Base-by-base conservation (phyloP, 2,329 filamentous ascomycete genomes). In the Aspergillus viridinutans region DNA sequence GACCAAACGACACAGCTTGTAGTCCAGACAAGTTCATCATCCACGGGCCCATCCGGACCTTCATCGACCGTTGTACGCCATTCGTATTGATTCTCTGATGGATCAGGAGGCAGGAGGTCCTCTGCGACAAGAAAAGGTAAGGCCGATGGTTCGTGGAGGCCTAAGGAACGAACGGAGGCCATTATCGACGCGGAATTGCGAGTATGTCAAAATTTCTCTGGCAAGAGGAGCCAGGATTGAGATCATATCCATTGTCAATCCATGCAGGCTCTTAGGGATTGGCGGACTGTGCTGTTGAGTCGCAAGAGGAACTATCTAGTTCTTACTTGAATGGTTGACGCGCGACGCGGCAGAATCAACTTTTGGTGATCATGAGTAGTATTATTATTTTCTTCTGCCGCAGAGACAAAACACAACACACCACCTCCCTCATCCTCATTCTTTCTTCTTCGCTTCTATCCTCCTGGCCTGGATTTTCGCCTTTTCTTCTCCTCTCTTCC, bases 131-230 rank as follows among this genome's bases (percentile, higher is more conserved):
- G 86, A 78, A 94, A 91, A 60, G 85, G 85, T 62, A 97, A 81
- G 62, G 89, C 92, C 59, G 89, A 85, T 59, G 95, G 92, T 77
- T 89, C 87, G 79, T 97, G 93, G 70, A 96, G 82, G 74, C 94
- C 94, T 69, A 97, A 84, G 63, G 93, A 97, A 74, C 86, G 90
- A 76, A 97, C 85, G 71, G 89, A 87, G 66, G 93, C 93, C 95
- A 99, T 99, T 68, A 66, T 75, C 64, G 62, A 61, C 40, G 64
- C 59, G 60, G 64, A 61, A 58, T 32, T 63, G 64, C 54, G 57
- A 57, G 54, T 55, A 56, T 60, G 60, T 54, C 50, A 57, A 60
- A 54, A 58, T 60, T 60, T 40, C 48, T 61, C 62, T 61, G 64
- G 63, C 67, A 64, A 57, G 57, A 49, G 47, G 58, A 62, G 63